Evolutionary conservation across 768 basidiomycete genomes (phyloP), one percentile per base, ranked within the genome.

Genomic region (Rhizopogon sp.): DNA sequence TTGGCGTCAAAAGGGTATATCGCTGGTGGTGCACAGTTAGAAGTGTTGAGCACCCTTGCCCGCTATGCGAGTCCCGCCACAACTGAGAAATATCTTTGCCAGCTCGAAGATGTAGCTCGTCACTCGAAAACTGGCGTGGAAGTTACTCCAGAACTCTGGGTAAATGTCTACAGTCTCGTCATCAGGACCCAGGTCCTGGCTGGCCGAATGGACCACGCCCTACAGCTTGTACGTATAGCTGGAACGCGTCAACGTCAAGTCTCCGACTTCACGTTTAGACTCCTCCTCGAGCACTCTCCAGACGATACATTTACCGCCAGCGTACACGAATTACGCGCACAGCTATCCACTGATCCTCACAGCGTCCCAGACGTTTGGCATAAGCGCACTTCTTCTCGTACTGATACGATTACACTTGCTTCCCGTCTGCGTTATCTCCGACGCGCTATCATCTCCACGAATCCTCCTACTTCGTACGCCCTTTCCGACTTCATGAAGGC

Each of bases 1-100:
- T 69, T 73, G n/a, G 76, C 76, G 3, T 65, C 70, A 16, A 83
- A 80, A 59, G 84, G 84, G 0, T 78, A 77, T 54, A 49, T 50
- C 42, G 41, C 47, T 50, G 61, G 54, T 25, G n/a, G 41, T 3
- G 58, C 58, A 11, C 58, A 59, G 5, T 56, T 46, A 51, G 69
- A 63, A 6, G 63, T 66, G 49, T 55, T 81, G 33, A 70, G 74
- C 2, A 64, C 67, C 4, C 64, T 87, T 17, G 67, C 78, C 39
- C 76, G 76, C 20, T 79, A 75, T 63, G 72, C 77, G 2, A 54
- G 64, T 5, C 68, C 70, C 3, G 58, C 67, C 1, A 60, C 70
- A 42, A 68, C 70, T 54, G 56, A 64, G 43, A 57, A 56, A 6
- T 83, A 83, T 60, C 55, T 87, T 35, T 53, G 57, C 3, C 43